phyloP scores from a whole-genome alignment of 2,329 filamentous ascomycete species.

The Epichloe sylvatica region DNA sequence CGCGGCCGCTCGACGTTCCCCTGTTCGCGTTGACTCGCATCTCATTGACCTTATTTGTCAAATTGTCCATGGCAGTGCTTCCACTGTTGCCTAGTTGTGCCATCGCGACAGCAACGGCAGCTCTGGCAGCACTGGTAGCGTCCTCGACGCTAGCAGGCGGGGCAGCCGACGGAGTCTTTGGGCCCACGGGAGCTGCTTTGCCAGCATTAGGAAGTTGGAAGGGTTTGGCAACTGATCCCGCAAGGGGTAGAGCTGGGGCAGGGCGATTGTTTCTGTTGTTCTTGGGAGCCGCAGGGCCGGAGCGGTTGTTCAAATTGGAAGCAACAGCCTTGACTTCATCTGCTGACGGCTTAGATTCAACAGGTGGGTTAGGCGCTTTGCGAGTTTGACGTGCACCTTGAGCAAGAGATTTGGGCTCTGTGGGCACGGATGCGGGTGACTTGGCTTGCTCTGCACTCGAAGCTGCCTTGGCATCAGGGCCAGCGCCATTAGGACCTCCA shows the following conservation, averaged over 20 bases:
- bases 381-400: conserved; percentile 33
- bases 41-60: conserved; percentile 62
- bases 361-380: conserved; percentile 46
- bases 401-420: conserved; percentile 38
- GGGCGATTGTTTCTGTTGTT: conserved; percentile 32
- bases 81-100: conserved; percentile 44
- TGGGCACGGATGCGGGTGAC: conserved; percentile 30
- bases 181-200: conserved; percentile 16
- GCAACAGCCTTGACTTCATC: conserved; percentile 30
- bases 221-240: conserved; percentile 29
- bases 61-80: conserved; percentile 48
- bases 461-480: conserved; percentile 31
- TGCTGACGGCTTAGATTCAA: conserved; percentile 52
- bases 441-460: conserved; percentile 34
- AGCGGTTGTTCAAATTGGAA: conserved; percentile 26
- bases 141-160: conserved; percentile 37
- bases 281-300: conserved; percentile 23
- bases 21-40: conserved; percentile 53
- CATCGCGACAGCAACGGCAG: conserved; percentile 69
- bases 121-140: conserved; percentile 60
- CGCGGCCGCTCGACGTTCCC: conserved; percentile 35
- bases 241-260: conserved; percentile 51
- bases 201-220: conserved; percentile 20
- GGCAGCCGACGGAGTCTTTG: conserved; percentile 24
- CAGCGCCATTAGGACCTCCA: conserved; percentile 33